Conservation (phyloP, 179 eudicot species). For the Camellia oleifera region DNA sequence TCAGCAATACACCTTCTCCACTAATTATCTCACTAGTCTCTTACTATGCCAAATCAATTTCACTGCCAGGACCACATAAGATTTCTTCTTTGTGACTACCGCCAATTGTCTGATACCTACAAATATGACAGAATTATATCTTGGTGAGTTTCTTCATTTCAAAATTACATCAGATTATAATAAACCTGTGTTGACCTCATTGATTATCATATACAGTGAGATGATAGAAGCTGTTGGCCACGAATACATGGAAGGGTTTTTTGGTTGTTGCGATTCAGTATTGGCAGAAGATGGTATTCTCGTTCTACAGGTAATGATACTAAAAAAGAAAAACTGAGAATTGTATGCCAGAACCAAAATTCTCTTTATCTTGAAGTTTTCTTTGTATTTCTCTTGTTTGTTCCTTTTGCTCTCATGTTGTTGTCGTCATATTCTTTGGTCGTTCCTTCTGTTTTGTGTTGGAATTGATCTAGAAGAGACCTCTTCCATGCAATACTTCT, state of each 20-base stretch:
- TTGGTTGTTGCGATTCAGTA: constrained; percentile 60
- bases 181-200: neutral
- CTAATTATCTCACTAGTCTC: neutral
- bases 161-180: neutral
- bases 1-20: neutral
- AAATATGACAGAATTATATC: constrained; percentile 90
- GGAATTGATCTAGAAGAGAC: neutral
- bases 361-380: neutral
- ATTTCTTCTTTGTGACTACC: constrained; percentile 81
- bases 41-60: neutral
- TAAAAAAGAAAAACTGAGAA: neutral
- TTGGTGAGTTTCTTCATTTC: constrained; percentile 49
- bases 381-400: neutral
- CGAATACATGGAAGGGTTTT: constrained; percentile 77
- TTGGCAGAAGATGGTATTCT: constrained; percentile 71
- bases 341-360: neutral
- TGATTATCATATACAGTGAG: constrained; percentile 48
- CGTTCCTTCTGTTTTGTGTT: neutral
- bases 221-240: constrained; percentile 97
- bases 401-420: neutral
- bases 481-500: neutral
- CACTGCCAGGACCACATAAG: constrained; percentile 61
- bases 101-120: constrained; percentile 50
- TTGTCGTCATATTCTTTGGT: neutral
- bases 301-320: constrained; percentile 74